Conservation (phyloP, 768 basidiomycete genomes). For the Boletus fagicola region DNA sequence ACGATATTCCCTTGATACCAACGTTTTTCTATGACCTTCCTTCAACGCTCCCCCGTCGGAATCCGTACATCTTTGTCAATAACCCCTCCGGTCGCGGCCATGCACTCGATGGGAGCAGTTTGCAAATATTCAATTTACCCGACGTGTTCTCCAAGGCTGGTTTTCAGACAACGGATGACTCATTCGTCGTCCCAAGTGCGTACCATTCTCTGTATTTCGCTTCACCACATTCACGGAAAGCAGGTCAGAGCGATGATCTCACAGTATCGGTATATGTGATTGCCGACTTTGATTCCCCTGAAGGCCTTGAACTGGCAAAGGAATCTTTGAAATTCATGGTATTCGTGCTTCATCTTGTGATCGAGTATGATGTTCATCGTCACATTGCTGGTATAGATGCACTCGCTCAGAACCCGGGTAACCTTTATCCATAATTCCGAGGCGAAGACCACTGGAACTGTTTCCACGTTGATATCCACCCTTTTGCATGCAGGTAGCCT, state of each 20-base stretch:
- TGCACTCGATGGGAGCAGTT: conserved; percentile 1
- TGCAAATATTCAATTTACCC: conserved; percentile 30
- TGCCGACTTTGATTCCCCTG: conserved; percentile 70
- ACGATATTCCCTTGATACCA: conserved; percentile 47
- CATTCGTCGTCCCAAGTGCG: conserved; percentile 68
- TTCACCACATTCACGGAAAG: conserved; percentile 6
- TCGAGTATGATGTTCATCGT: neutral
- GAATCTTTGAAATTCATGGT: conserved; percentile 70
- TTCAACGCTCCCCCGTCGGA: conserved; percentile 65
- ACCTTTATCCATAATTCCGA: conserved; percentile 76
- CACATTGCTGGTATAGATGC: conserved; percentile 34
- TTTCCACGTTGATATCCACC: conserved; percentile 50
- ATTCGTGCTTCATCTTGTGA: conserved; percentile 17
- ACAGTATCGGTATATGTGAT: conserved; percentile 62
- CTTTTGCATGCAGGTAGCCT: conserved; percentile 45
- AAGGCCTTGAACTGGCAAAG: conserved; percentile 56
- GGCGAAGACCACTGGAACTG: conserved; percentile 7
- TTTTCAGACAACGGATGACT: conserved; percentile 39
- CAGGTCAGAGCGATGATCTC: conserved; percentile 18
- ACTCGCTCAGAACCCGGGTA: conserved; percentile 53
- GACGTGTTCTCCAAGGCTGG: conserved; percentile 34
- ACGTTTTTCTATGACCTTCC: conserved; percentile 92
- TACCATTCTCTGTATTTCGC: neutral
- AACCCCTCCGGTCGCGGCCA: conserved; percentile 33
- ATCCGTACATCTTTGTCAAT: conserved; percentile 66